Base-by-base conservation (phyloP, 2,329 filamentous ascomycete species). In the Chaetomium olivaceum region DNA sequence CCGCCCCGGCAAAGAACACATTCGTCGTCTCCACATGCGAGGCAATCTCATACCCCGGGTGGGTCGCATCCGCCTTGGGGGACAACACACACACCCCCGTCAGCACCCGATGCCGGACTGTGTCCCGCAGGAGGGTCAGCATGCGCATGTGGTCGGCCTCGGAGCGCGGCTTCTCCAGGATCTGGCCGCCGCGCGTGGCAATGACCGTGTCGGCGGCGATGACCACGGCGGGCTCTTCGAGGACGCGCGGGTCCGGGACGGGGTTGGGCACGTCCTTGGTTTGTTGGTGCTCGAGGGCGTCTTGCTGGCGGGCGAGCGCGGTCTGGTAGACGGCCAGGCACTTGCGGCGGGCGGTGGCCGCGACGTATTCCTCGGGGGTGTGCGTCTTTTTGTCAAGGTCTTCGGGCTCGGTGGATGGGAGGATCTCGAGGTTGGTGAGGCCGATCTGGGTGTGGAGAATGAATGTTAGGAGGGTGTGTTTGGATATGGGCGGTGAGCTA, bases 191-290 rank as follows among this genome's bases (percentile, higher is more conserved):
- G 12, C 87, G 84, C 11, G 88, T 89, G 16, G 95, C 91, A 68
- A 99, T 91, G 63, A 99, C 83, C 0, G 95, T 98, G 76, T 98
- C 94, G 43, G 94, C 94, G 0, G 93, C 89, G 66, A 98, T 89
- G 65, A 98, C 92, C 19, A 98, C 83, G 7, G 88, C 89, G 0
- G 93, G 93, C 71, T 97, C 95, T 14, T 74, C 79, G n/a, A 25
- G 57, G 8, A 48, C 16, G 31, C 61, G 61, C 16, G 51, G 64
- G 52, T 72, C 16, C 70, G 69, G 61, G 71, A 74, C 73, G 70
- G 75, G 73, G 68, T 58, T 76, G 73, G 63, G 79, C 9, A 62
- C 67, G 27, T 74, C 67, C 72, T 57, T 68, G 70, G 19, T 73
- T 79, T 4, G 11, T 21, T 39, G 8, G 54, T 33, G 52, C 2